Percentiles rank a stretch among this genome's conserved stretches.
Evolutionary conservation across 495 filamentous ascomycete species (phyloP).

Genomic region (Penicillium herquei): DNA sequence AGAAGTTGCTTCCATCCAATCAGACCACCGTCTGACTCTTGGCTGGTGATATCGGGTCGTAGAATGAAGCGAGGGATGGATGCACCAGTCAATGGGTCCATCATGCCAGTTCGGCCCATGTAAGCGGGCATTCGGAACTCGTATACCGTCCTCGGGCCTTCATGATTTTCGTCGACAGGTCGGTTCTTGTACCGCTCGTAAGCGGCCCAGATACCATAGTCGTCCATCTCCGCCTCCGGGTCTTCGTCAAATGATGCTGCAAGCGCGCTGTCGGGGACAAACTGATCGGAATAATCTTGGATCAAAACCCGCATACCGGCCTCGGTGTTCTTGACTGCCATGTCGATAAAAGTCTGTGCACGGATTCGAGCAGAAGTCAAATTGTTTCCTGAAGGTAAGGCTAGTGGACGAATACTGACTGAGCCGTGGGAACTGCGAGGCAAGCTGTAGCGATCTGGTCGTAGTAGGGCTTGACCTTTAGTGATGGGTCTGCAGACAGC

Average conservation of each 20-base stretch:
- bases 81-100: slow-evolving; percentile 27
- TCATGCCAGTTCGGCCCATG: slow-evolving; percentile 41
- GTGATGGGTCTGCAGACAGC: slow-evolving; percentile 62
- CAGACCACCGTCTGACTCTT: slow-evolving; percentile 45
- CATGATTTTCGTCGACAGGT: slow-evolving; percentile 17
- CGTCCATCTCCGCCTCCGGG: slow-evolving; percentile 37
- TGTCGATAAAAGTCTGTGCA: slow-evolving; percentile 50
- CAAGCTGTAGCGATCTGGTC: slow-evolving; percentile 48
- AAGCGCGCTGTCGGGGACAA: slow-evolving; percentile 38
- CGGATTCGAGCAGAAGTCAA: slow-evolving; percentile 48
- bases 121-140: slow-evolving; percentile 46
- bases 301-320: slow-evolving; percentile 42
- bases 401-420: slow-evolving; percentile 40
- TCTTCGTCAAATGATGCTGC: slow-evolving; percentile 34
- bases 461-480: slow-evolving; percentile 45
- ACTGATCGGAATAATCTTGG: slow-evolving; percentile 44
- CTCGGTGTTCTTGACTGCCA: slow-evolving; percentile 45
- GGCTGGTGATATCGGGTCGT: slow-evolving; percentile 42
- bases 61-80: slow-evolving; percentile 46
- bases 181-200: slow-evolving; percentile 26
- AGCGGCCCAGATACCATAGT: slow-evolving; percentile 35
- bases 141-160: slow-evolving; percentile 40
- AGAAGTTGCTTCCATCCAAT: slow-evolving; percentile 48
- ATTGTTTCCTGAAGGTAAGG: slow-evolving; percentile 45
- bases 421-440: slow-evolving; percentile 49